Base-by-base conservation (phyloP, 768 basidiomycete genomes). In the Nidularia pulvinata region DNA sequence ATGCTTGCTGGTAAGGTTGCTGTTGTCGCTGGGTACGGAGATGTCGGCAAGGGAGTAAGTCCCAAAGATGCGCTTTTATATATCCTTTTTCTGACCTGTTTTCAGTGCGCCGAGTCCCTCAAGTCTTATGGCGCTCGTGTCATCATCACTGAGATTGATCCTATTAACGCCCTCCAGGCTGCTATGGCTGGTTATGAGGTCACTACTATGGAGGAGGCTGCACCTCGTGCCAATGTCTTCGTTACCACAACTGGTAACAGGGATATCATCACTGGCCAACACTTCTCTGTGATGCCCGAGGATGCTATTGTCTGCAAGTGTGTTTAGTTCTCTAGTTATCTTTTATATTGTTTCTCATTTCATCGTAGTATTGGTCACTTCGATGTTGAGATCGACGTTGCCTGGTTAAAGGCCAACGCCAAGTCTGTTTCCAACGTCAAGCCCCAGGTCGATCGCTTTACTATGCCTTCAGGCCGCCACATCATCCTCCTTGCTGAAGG, bases 1-100 rank as follows among this genome's bases (percentile, higher is more conserved):
- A 99, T 99, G 97, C 87, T 99, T 70, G 97, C 97, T 60, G 97
- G 96, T 50, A 99, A 99, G 79, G 95, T 99, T 60, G 95, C 95
- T 50, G 93, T 98, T 59, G 97, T 99, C 61, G 97, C 97, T 60
- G 97, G 97, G 53, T 99, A 88, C 72, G 97, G 97, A 76, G 97
- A 99, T 67, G 97, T 99, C 61, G 97, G 97, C 62, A 99, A 99
- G 75, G 97, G 97, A 53, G 95, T 97, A 76, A 63, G 94, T 86
- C 22, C 25, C 25, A 30, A 30, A 30, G 25, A 30, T 4, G 25
- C 25, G 52, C 5, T 19, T 49, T 33, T 34, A 34, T 33, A 39
- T 32, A 33, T 19, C 45, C 33, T 33, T 37, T 47, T 9, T n/a
- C 33, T 61, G 19, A 59, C 46, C 33, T 9, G 4, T 33, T 46